Evolutionary conservation across 2,329 filamentous ascomycete genomes (phyloP), one percentile per base, ranked within the genome.

Genomic region (Fusarium incarnatum): DNA sequence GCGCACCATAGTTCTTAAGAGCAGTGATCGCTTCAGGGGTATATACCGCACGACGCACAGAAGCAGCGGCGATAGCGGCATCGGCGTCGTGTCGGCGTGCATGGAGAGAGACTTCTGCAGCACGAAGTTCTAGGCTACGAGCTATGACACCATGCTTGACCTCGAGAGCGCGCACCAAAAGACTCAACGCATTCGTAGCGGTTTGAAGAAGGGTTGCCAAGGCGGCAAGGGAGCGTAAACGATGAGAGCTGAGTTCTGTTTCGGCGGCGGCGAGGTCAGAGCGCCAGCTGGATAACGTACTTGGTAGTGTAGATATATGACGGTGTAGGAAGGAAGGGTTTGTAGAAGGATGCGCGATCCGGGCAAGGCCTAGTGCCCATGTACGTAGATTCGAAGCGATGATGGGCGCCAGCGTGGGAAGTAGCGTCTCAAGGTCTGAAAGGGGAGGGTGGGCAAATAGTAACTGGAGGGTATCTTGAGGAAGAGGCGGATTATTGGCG

Each of bases 281-380:
- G n/a, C 72, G 75, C 2, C 88, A 81, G 4, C 78, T 61, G 6
- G 77, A 67, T 20, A 84, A 77, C 25, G 81, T 77, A 2, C 77
- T 67, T 0, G 84, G 79, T 4, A 91, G 79, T 20, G 81, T 78
- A 2, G 87, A 81, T 52, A 90, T 84, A 25, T 82, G 77, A 22
- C 88, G 87, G 79, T 90, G 88, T n/a, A 89, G 79, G 73, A 83
- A 87, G 22, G 86, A 86, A 1, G 86, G 81, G 75, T 87, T 87
- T 1, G 84, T 87, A 18, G 79, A 79, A 0, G 86, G 85, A 67
- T 83, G 81, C 5, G 81, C 76, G 34, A 86, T 79, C 41, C 86
- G 83, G 2, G 85, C 82, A 25, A 89, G 80, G 18, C 80, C 73
- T 16, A 83, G 78, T 27, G 87, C 87, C 16, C 83, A 82, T 2